Evolutionary conservation across 768 basidiomycete species (phyloP), one percentile per base, ranked within the genome.

Genomic region (Macrocybe gigantea): DNA sequence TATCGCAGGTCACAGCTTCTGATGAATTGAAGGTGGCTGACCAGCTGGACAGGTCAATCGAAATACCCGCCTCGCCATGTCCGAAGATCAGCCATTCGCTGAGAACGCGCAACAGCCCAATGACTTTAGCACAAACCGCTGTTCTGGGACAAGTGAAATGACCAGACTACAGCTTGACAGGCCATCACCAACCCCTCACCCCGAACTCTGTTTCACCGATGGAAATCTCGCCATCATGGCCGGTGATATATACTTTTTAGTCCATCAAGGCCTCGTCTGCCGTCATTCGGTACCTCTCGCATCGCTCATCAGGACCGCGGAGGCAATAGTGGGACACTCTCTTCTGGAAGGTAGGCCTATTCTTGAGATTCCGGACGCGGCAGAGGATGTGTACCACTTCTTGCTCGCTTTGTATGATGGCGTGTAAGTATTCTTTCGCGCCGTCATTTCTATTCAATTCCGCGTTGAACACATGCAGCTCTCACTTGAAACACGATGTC

Each of bases 321-420:
- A 69, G 51, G 49, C 49, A 36, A 50, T 50, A 15, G 49, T 37
- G 53, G 47, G 44, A 49, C 56, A 53, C 43, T 22, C 22, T 22
- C 45, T 63, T n/a, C 63, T 88, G 34, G 82, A 86, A 60, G 83
- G 77, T 2, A 73, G 73, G 3, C 73, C 80, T 1, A 73, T 82
- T 5, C 61, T 89, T 32, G 55, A 68, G 29, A 64, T 88, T 1
- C 64, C 75, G 29, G 83, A 87, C 46, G 49, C 74, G 1, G 61
- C 85, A 10, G 71, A 74, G 48, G 82, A 84, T 49, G 65, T 87
- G 52, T 72, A 68, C 15, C 62, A 69, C 49, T 81, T 90, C 53
- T 63, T 90, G 13, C 66, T 73, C 30, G 80, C 83, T 4, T 54
- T 90, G 11, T 89, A 87, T 54, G 86, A 87, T 53, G 84, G 84